Percentiles rank a stretch among this genome's conserved stretches.
Evolutionary conservation across 176 grass and related monocot species (phyloP).

Genomic region (Paspalum notatum): DNA sequence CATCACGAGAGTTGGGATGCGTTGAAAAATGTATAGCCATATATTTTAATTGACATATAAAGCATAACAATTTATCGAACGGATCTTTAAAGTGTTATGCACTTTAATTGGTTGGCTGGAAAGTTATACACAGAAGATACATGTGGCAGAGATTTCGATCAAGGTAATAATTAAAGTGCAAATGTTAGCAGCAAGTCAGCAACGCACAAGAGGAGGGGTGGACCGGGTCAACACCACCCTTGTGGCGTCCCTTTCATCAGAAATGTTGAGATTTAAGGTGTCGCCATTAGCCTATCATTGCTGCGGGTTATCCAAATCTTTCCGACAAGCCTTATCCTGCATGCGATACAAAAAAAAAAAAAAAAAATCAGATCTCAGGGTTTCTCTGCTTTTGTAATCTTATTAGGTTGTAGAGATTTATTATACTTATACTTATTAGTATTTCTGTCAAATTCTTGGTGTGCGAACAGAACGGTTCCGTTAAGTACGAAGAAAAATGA

Average conservation of each 20-base stretch:
- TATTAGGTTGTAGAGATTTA: background rate
- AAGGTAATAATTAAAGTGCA: no score
- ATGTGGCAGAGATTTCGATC: no score
- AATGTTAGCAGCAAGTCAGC: no score
- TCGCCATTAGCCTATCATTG: constrained; percentile 8
- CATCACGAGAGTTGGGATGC: no score
- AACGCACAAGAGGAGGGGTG: no score
- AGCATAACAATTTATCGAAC: no score
- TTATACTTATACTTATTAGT: background rate
- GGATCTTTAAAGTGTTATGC: no score
- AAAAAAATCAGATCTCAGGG: background rate
- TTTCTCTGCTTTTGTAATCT: no score
- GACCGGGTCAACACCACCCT: background rate
- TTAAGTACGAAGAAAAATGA: background rate
- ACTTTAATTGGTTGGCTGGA: no score
- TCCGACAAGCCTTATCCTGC: background rate
- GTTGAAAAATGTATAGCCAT: no score
- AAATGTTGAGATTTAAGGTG: background rate
- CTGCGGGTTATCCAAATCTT: background rate
- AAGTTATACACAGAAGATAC: no score
- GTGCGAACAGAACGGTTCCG: background rate
- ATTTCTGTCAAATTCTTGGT: background rate
- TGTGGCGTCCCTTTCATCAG: background rate
- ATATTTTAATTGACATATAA: no score
- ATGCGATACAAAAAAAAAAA: background rate